Evolutionary conservation across 768 basidiomycete species (phyloP).

Genomic region (Mycena epipterygia): DNA sequence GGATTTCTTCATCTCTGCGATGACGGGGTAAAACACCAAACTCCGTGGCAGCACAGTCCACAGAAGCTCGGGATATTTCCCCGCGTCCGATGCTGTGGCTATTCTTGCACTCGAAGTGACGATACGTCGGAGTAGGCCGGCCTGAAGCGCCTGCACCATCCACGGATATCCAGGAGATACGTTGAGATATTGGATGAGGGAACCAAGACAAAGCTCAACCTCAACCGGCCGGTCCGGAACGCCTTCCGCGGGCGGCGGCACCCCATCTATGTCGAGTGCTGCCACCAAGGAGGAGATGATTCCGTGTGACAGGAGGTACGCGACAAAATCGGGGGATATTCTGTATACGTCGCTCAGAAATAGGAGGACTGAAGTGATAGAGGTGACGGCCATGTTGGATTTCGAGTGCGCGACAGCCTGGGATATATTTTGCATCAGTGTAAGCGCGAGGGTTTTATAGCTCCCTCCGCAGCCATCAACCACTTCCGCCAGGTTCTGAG

Average conservation of each 20-base stretch:
- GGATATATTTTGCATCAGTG: slow-evolving; percentile 13
- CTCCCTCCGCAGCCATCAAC: slow-evolving; percentile 22
- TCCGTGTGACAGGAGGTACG: slow-evolving; percentile 15
- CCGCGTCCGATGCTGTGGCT: slow-evolving; percentile 2
- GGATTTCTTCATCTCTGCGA: slow-evolving; percentile 17
- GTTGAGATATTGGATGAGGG: slow-evolving; percentile 12
- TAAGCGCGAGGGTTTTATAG: slow-evolving; percentile 8
- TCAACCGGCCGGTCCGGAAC: slow-evolving; percentile 8
- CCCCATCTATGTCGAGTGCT: slow-evolving; percentile 20
- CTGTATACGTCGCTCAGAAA: not conserved
- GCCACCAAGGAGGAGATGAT: slow-evolving; percentile 12
- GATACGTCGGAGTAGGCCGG: slow-evolving; percentile 14
- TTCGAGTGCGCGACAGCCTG: slow-evolving; percentile 17
- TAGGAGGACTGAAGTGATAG: slow-evolving; percentile 14
- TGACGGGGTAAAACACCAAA: slow-evolving; percentile 14
- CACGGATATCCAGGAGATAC: slow-evolving; percentile 15
- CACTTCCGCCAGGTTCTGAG: slow-evolving; percentile 10
- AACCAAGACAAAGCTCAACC: slow-evolving; percentile 2
- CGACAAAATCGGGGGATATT: slow-evolving; percentile 10
- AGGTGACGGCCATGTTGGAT: slow-evolving; percentile 1
- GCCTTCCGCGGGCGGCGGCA: not conserved
- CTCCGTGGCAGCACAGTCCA: slow-evolving; percentile 2
- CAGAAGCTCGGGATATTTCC: slow-evolving; percentile 7
- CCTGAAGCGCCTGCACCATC: slow-evolving; percentile 9
- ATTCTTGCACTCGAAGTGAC: not conserved